phyloP scores from a whole-genome alignment of 768 basidiomycete species.

The Podaxis carcinomalis region DNA sequence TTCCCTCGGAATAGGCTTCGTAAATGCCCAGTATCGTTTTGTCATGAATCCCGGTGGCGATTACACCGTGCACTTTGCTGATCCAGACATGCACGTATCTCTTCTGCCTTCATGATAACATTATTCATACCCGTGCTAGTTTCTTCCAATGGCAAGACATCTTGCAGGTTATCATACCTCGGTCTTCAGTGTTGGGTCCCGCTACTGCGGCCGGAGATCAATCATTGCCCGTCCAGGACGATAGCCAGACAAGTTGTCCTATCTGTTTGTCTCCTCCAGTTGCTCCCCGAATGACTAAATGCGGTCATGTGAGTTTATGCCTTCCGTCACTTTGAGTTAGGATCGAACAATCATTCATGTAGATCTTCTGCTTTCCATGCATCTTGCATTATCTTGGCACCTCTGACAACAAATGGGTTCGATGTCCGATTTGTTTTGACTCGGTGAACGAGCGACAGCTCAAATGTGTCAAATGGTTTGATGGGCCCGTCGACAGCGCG shows the following conservation, averaged over 20 bases:
- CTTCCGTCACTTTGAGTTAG: slow-evolving; percentile 10
- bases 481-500: slow-evolving; percentile 37
- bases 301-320: slow-evolving; percentile 96
- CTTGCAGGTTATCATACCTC: slow-evolving; percentile 90
- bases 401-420: slow-evolving; percentile 85
- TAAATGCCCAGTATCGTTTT: slow-evolving; percentile 96
- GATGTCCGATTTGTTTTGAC: slow-evolving; percentile 96
- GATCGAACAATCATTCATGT: slow-evolving; percentile 11
- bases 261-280: slow-evolving; percentile 92
- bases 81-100: slow-evolving; percentile 86
- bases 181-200: slow-evolving; percentile 68
- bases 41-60: slow-evolving; percentile 89
- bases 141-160: slow-evolving; percentile 97
- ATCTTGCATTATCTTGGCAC: slow-evolving; percentile 86
- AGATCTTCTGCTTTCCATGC: slow-evolving; percentile 96
- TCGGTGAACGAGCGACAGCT: slow-evolving; percentile 86
- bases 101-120: background rate
- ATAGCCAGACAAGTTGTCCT: slow-evolving; percentile 77
- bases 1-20: slow-evolving; percentile 57
- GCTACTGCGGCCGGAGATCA: slow-evolving; percentile 45
- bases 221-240: slow-evolving; percentile 32
- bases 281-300: slow-evolving; percentile 93
- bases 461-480: slow-evolving; percentile 90
- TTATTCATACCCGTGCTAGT: slow-evolving; percentile 35
- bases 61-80: slow-evolving; percentile 94